Base-by-base conservation (phyloP, 2,329 filamentous ascomycete species). In the Cytospora piceae region DNA sequence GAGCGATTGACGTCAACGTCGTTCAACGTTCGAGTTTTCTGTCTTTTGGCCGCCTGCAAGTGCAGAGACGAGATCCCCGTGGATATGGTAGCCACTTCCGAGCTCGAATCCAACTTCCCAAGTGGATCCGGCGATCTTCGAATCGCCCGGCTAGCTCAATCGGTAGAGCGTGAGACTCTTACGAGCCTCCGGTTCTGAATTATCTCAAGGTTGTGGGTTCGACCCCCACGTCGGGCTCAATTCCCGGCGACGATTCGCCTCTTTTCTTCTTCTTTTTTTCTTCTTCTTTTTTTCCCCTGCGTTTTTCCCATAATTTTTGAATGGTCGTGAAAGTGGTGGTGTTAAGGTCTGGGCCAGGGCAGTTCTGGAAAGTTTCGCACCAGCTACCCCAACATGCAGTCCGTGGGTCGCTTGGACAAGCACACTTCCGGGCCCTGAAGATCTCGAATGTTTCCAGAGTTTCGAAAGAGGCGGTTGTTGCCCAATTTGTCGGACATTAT, bases 101-200 rank as follows among this genome's bases (percentile, higher is more conserved):
- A 12, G 12, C 34, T 37, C 11, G 34, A 12, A 14, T 37, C 12
- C 34, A 37, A 29, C 27, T 2, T 14, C 34, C 3, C 34, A 37
- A 37, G 34, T 37, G 34, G 34, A 37, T 37, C 34, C 34, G 34
- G 34, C 34, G 34, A 37, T 37, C 34, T 37, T 37, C 34, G n/a
- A 46, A 15, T 7, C 65, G 82, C 82, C 82, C 79, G 82, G 83
- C 81, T 87, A 87, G 85, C 85, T 87, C 85, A 87, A 87, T 87
- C 83, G 83, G 84, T 88, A 89, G 87, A 89, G 86, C 86, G 86
- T 88, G 83, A 87, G 86, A 88, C 87, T 89, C 87, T 85, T 84
- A 85, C 11, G 32, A 58, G 24, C 37, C 31, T 63, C 57, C 52
- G 61, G 42, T 53, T 63, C 54, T 63, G 39, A 63, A 42, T 27